Base-by-base conservation (phyloP, 1,284 basidiomycete genomes). In the Chiua sp. region DNA sequence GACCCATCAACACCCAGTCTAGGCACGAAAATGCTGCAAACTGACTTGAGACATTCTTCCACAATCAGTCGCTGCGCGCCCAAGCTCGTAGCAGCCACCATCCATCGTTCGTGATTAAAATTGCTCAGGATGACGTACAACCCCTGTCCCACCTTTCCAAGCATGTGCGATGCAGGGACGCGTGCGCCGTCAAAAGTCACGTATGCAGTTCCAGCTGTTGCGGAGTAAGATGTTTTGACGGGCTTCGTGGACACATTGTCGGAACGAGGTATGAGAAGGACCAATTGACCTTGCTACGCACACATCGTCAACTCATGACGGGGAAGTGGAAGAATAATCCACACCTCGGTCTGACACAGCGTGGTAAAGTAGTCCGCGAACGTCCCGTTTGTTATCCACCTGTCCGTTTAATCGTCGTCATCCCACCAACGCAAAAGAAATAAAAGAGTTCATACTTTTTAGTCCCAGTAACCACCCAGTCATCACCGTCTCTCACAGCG, bases 351-450 rank as follows among this genome's bases (percentile, higher is more conserved):
- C 68, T 79, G 84, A 75, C 89, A 92, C 0, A 86, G 85, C 3
- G 90, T 91, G 1, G 90, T 92, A 75, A 96, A 94, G 75, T 86
- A 91, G 71, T 91, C 90, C 6, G 89, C 84, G 69, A 90, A 92
- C 11, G 80, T 86, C 50, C 94, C 96, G 68, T 96, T 98, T 50
- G 96, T 96, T 70, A 98, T 98, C 96, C 96, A 98, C 67, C 87
- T 90, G 39, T 55, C 35, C 18, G 12, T 53, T 23, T 50, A 59
- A 42, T 49, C 2, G 20, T 53, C 30, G 42, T 28, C 23, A 30
- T 44, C 49, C 3, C n/a, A 39, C 12, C 2, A 23, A 26, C 11
- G 33, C 46, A 56, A 10, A 4, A 44, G 20, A 8, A 35, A 51
- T 8, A n/a, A 39, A 30, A 18, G 56, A 22, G 4, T 18, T 51